Evolutionary conservation across 169 alveolate genomes (phyloP), one percentile per base, ranked within the genome.

Genomic region (Eimeria falciformis): DNA sequence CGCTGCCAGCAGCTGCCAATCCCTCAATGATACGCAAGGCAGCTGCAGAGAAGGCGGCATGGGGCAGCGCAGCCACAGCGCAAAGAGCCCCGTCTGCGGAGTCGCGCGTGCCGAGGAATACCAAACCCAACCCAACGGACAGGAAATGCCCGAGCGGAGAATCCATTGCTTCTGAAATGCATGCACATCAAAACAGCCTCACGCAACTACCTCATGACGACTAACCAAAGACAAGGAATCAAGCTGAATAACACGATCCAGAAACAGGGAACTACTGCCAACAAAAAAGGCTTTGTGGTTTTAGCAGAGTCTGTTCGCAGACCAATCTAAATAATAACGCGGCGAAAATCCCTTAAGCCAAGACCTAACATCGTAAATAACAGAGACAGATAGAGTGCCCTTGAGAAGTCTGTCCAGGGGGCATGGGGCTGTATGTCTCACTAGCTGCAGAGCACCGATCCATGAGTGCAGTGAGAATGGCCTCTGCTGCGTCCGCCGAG

Each of bases 1-100:
- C 99, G 68, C 99, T 97, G 53, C 99, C 99, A 21, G 99, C 99
- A 96, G 96, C 98, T 45, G 99, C 99, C 92, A 98, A 97, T 17
- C 99, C 98, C 69, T 90, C 93, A 73, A 90, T 75, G 12, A 82
- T 90, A 5, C 91, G 85, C 78, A 88, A 56, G 83, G 96, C 91
- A 23, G 83, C 81, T 17, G 86, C 73, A 75, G 92, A 75, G 62
- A 77, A 58, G 21, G 92, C 92, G 4, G 87, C 86, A 5, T 91
- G 93, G 50, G 95, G 96, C 43, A 98, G 94, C 53, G 97, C 96
- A 37, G 94, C 94, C 46, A 97, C 91, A 11, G 99, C 99, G n/a
- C 96, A 96, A 23, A 98, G 77, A 56, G 97, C 96, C 50, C 98
- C 97, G 55, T 98, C 99, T 71, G 97, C 96, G 47, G 96, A 95